Base-by-base conservation (phyloP, 2,329 filamentous ascomycete species). In the Trichoderma arundinaceum region DNA sequence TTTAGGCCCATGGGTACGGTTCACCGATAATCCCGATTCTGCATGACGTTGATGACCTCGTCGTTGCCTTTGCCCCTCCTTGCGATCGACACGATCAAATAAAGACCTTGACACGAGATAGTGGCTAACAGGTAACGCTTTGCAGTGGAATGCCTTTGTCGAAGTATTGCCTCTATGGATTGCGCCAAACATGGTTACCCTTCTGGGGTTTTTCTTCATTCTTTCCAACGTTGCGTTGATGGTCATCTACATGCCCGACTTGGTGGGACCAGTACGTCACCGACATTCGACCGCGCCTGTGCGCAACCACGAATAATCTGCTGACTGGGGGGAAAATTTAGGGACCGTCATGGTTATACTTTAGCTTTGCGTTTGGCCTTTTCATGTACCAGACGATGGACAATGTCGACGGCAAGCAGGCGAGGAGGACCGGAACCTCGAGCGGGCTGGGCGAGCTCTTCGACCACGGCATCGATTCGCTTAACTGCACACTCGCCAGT, bases 311-410 rank as follows among this genome's bases (percentile, higher is more conserved):
- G n/a, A 38, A 41, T 10, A 15, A 17, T 32, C 19, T 49, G 38
- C 65, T 66, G 53, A 64, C 38, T 12, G n/a, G 32, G 17, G 32
- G 17, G 12, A 15, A 32, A 43, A 28, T 64, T 67, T 15, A 95
- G 89, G 92, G 89, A 19, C 93, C 94, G 8, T 85, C 90, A 73
- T 98, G 95, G 94, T 79, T 98, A 19, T 98, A 97, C 82, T 96
- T 92, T 76, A 97, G 92, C 80, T 98, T 98, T 77, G 94, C 94
- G 1, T 86, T 96, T 70, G 95, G 95, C 46, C 85, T 99, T 66
- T 99, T 96, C 90, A 95, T 96, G 92, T 96, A 98, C 80, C 96
- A 95, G 72, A 99, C 95, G 13, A 94, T 99, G 90, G 95, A 99
- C 82, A 99, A 99, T 77, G 90, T 98, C 69, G 95, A 99, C 78